phyloP scores from a whole-genome alignment of 2,329 filamentous ascomycete genomes.

The Exophiala calicioides region DNA sequence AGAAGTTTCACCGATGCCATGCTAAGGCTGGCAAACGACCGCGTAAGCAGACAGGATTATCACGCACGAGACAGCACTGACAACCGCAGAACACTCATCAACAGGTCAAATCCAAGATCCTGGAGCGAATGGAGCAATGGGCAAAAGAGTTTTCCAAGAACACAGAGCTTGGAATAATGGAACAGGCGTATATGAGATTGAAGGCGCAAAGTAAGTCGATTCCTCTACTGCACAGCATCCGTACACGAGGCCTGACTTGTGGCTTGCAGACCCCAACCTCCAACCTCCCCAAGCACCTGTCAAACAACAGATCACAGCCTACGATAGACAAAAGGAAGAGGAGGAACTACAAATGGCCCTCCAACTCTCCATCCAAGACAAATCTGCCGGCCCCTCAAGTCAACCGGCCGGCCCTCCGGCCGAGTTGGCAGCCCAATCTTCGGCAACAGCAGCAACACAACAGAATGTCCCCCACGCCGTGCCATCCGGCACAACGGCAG shows the following conservation, averaged over 20 bases:
- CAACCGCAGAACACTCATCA: slow-evolving; percentile 76
- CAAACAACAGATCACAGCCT: slow-evolving; percentile 86
- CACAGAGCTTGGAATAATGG: slow-evolving; percentile 94
- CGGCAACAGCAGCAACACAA: slow-evolving; percentile 37
- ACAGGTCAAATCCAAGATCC: slow-evolving; percentile 94
- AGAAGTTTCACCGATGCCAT: slow-evolving; percentile 93
- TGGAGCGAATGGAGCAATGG: slow-evolving; percentile 97
- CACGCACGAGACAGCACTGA: slow-evolving; percentile 20
- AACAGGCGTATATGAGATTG: slow-evolving; percentile 85
- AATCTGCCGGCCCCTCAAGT: slow-evolving; percentile 48
- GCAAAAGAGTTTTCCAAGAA: slow-evolving; percentile 89
- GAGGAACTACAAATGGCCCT: slow-evolving; percentile 96
- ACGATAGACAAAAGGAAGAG: slow-evolving; percentile 92
- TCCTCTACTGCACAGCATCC: background rate
- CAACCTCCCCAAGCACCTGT: slow-evolving; percentile 89
- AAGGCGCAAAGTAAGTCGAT: slow-evolving; percentile 64
- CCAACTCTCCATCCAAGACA: slow-evolving; percentile 88
- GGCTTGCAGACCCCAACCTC: slow-evolving; percentile 77
- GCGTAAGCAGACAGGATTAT: slow-evolving; percentile 45
- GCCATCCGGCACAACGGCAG: slow-evolving; percentile 84
- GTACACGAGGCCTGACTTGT: slow-evolving; percentile 6
- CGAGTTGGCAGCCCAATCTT: slow-evolving; percentile 40
- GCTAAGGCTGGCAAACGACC: slow-evolving; percentile 84
- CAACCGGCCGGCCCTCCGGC: slow-evolving; percentile 42
- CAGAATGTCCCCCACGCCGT: slow-evolving; percentile 57